Evolutionary conservation across 2,329 filamentous ascomycete species (phyloP).

Genomic region (Pseudopyricularia javanii): DNA sequence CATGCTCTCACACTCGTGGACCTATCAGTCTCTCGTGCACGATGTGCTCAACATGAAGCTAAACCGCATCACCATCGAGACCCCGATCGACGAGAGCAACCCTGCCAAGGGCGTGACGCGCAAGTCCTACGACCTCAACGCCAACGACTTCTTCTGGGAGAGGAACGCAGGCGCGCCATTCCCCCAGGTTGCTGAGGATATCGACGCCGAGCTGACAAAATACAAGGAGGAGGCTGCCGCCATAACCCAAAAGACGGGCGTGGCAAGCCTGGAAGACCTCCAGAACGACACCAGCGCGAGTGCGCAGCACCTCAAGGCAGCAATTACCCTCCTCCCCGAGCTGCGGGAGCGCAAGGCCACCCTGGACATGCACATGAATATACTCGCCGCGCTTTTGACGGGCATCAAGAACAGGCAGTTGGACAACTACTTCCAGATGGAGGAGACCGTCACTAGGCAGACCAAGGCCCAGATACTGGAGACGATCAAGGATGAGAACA

Average conservation of each 20-base stretch:
- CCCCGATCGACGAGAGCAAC: conserved; percentile 65
- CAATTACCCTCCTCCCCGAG: conserved; percentile 85
- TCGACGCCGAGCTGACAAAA: conserved; percentile 75
- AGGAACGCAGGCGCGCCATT: conserved; percentile 87
- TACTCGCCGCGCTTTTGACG: conserved; percentile 60
- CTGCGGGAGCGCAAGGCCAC: conserved; percentile 84
- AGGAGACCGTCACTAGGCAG: conserved; percentile 86
- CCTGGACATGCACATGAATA: conserved; percentile 99
- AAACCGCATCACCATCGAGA: conserved; percentile 89
- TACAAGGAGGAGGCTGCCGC: conserved; percentile 95
- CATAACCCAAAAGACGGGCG: conserved; percentile 89
- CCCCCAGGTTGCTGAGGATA: conserved; percentile 91
- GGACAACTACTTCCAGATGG: conserved; percentile 91
- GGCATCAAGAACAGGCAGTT: conserved; percentile 92
- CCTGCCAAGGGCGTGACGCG: conserved; percentile 66
- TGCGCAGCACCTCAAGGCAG: conserved; percentile 89
- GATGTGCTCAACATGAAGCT: conserved; percentile 40
- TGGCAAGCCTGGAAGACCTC: conserved; percentile 82
- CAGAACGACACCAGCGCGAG: conserved; percentile 81
- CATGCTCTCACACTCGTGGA: conserved; percentile 91
- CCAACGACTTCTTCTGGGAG: conserved; percentile 93
- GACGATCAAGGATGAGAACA: conserved; percentile 66
- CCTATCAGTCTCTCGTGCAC: conserved; percentile 72
- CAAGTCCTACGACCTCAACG: conserved; percentile 78
- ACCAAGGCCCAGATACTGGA: conserved; percentile 82